A percentile compares a stretch with the other conserved stretches of the same genome.
Evolutionary conservation across 176 grass and related monocot species (phyloP).

Genomic region (Eragrostis nindensis): DNA sequence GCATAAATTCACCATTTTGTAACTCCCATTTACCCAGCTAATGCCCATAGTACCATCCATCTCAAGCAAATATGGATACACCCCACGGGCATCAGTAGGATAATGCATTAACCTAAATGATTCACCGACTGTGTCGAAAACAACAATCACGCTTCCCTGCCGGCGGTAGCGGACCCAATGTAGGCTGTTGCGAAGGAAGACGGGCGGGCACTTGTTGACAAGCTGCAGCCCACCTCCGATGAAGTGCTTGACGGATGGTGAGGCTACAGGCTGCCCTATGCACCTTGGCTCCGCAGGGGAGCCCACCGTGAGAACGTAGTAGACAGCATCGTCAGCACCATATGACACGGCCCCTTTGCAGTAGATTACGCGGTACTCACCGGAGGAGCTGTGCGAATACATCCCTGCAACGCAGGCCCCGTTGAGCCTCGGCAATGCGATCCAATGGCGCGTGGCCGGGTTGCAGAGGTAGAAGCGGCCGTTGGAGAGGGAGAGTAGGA

Average conservation of each 20-base stretch:
- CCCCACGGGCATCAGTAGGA: background rate
- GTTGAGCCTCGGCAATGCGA: background rate
- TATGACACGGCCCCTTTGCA: background rate
- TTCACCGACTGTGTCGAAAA: background rate
- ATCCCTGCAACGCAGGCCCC: background rate
- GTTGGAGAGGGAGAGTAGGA: slow-evolving; percentile 13
- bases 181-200: background rate
- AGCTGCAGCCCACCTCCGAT: background rate
- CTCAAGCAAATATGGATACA: background rate
- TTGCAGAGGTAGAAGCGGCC: slow-evolving; percentile 26
- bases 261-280: background rate
- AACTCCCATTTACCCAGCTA: too few relatives aligned
- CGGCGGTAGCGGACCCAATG: background rate
- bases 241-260: background rate
- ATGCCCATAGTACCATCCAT: slow-evolving; percentile 1
- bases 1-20: background rate
- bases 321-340: background rate
- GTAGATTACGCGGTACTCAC: background rate
- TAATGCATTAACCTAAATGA: background rate
- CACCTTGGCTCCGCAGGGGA: background rate
- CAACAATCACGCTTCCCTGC: background rate
- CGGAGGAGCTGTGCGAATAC: background rate
- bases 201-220: too few relatives aligned
- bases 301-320: background rate
- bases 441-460: slow-evolving; percentile 13